These are phyloP conservation scores for Pichia inconspicua DNA, from an alignment of 1,139 yeast genomes.

Conservation along the genomic window DNA sequence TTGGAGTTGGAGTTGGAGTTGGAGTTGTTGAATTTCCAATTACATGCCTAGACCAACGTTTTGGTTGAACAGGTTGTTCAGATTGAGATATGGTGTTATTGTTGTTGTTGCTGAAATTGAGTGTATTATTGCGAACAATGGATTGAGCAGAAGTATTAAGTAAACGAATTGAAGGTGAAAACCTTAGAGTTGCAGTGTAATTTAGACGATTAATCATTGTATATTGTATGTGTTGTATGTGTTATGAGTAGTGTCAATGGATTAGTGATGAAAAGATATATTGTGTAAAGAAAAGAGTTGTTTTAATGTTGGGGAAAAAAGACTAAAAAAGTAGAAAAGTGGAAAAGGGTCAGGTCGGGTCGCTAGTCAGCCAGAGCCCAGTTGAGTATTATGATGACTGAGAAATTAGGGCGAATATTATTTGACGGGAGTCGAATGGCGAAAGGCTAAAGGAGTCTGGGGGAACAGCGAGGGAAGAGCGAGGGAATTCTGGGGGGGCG, in stretches of 20 bases:
- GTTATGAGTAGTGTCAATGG: neutral
- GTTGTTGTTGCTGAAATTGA: neutral
- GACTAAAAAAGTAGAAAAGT: too few relatives aligned
- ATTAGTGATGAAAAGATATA: too few relatives aligned
- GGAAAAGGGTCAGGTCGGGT: too few relatives aligned
- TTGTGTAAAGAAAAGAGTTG: neutral
- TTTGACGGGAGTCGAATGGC: too few relatives aligned
- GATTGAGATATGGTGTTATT: neutral
- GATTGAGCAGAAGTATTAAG: neutral
- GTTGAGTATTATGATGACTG: too few relatives aligned
- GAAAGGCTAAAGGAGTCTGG: too few relatives aligned
- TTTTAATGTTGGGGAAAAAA: too few relatives aligned
- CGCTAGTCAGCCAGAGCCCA: too few relatives aligned
- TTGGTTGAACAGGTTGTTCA: constrained; percentile 1
- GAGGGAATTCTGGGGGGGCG: too few relatives aligned
- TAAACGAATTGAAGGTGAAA: neutral
- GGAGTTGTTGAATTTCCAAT: constrained; percentile 2
- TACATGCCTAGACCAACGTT: constrained; percentile 24
- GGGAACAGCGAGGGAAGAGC: too few relatives aligned
- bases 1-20: neutral
- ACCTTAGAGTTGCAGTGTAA: neutral
- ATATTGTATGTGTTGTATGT: neutral
- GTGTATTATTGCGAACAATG: neutral
- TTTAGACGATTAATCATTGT: neutral
- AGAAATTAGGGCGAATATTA: too few relatives aligned